Conservation (phyloP, 805 yeast genomes). For the Saccharomycopsis malanga region DNA sequence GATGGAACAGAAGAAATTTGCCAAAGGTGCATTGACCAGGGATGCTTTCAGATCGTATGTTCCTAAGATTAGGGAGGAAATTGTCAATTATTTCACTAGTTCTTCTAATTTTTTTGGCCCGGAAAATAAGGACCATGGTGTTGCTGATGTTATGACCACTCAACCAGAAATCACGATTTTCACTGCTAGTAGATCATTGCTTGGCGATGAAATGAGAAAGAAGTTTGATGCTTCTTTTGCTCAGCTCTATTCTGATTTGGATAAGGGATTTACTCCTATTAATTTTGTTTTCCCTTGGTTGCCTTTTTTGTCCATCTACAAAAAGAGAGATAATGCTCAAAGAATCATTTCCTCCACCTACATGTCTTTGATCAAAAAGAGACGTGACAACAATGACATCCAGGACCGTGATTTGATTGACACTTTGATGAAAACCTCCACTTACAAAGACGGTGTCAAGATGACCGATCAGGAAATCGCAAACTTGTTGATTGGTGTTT, state of each 20-base stretch:
- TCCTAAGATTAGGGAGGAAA: conserved; percentile 80
- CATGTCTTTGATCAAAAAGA: conserved; percentile 63
- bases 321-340: conserved; percentile 84
- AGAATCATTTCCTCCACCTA: conserved; percentile 72
- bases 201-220: conserved; percentile 87
- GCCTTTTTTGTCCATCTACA: conserved; percentile 74
- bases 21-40: conserved; percentile 78
- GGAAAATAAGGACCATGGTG: conserved; percentile 36
- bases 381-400: conserved; percentile 72
- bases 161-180: conserved; percentile 95
- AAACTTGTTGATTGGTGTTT: conserved; percentile 84
- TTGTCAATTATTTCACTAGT: conserved; percentile 52
- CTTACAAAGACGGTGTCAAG: conserved; percentile 86
- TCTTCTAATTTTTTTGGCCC: conserved; percentile 43
- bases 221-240: conserved; percentile 81
- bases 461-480: conserved; percentile 97
- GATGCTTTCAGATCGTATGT: conserved; percentile 82
- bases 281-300: conserved; percentile 93
- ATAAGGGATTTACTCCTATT: conserved; percentile 93
- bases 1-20: conserved; percentile 98
- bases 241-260: conserved; percentile 78
- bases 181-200: conserved; percentile 86
- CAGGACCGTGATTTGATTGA: conserved; percentile 86
- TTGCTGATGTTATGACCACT: conserved; percentile 62
- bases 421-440: conserved; percentile 69